Conservation (phyloP, 2,329 filamentous ascomycete species). For the Aspergillus ustus region DNA sequence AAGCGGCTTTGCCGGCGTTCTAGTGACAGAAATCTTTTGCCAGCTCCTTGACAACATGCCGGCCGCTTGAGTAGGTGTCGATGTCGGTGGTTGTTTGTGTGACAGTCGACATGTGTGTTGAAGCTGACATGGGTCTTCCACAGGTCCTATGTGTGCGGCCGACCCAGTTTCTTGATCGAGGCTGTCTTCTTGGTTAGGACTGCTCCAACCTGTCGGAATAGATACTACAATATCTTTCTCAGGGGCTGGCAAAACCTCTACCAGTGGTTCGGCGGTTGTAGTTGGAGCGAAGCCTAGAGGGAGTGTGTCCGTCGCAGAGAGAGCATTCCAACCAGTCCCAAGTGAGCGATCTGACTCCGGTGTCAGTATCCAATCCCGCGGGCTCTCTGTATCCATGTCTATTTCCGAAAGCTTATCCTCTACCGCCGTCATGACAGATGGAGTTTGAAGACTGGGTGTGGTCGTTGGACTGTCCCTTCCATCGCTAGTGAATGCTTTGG, state of each 20-base stretch:
- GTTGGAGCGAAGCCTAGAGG: constrained; percentile 7
- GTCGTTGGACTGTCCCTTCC: constrained; percentile 3
- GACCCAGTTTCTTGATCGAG: constrained; percentile 7
- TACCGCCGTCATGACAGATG: constrained; percentile 4
- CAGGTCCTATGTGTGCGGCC: constrained; percentile 5
- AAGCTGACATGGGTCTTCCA: constrained; percentile 6
- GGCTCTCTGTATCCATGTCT: constrained; percentile 7
- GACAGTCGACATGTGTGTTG: constrained; percentile 1
- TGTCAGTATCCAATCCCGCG: constrained; percentile 3
- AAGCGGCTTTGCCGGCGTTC: background rate
- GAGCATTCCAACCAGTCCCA: constrained; percentile 3
- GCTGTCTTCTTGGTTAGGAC: constrained; percentile 8
- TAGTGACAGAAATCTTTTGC: background rate
- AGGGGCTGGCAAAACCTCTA: constrained; percentile 7
- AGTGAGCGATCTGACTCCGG: constrained; percentile 3
- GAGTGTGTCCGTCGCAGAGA: constrained; percentile 2
- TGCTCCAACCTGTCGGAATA: constrained; percentile 1
- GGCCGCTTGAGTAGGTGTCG: constrained; percentile 2
- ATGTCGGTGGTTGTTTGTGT: constrained; percentile 2
- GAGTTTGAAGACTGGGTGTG: background rate
- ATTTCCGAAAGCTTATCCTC: constrained; percentile 9
- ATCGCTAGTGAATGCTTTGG: constrained; percentile 4
- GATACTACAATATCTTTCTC: constrained; percentile 4
- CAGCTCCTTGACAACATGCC: background rate
- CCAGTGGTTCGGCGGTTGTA: constrained; percentile 9